phyloP scores from a whole-genome alignment of 495 filamentous ascomycete species.

The Pyrenula aspistea region DNA sequence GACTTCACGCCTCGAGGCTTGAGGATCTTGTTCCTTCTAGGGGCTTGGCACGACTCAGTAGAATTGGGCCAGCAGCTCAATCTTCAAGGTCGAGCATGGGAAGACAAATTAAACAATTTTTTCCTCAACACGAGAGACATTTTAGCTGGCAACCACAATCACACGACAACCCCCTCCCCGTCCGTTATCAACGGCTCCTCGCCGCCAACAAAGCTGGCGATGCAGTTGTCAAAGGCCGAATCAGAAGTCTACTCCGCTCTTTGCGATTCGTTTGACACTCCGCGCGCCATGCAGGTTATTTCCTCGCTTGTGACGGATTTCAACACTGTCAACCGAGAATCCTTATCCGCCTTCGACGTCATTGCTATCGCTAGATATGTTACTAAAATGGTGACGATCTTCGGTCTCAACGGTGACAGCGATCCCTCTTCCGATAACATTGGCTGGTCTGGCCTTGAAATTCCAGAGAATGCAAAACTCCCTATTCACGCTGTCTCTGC shows the following conservation, averaged over 20 bases:
- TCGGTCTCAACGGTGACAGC: conserved; percentile 66
- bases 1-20: conserved; percentile 73
- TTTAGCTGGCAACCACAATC: conserved; percentile 23
- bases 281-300: conserved; percentile 60
- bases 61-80: conserved; percentile 81
- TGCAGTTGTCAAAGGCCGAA: conserved; percentile 50
- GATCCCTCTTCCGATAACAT: conserved; percentile 47
- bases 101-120: conserved; percentile 77
- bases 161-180: conserved; percentile 14
- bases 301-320: conserved; percentile 61
- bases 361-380: conserved; percentile 64
- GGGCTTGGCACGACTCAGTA: conserved; percentile 79
- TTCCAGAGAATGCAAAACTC: conserved; percentile 47
- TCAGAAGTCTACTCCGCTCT: conserved; percentile 52
- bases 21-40: conserved; percentile 78
- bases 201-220: conserved; percentile 12
- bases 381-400: conserved; percentile 69
- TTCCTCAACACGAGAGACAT: conserved; percentile 60
- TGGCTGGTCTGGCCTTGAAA: conserved; percentile 71
- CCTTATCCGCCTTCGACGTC: conserved; percentile 37
- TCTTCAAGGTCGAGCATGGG: conserved; percentile 63
- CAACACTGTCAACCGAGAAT: conserved; percentile 54
- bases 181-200: conserved; percentile 1
- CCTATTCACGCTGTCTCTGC: conserved; percentile 52
- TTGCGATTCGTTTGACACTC: conserved; percentile 83